phyloP scores from a whole-genome alignment of 768 basidiomycete genomes.

The Coprinopsis strossmayeri region DNA sequence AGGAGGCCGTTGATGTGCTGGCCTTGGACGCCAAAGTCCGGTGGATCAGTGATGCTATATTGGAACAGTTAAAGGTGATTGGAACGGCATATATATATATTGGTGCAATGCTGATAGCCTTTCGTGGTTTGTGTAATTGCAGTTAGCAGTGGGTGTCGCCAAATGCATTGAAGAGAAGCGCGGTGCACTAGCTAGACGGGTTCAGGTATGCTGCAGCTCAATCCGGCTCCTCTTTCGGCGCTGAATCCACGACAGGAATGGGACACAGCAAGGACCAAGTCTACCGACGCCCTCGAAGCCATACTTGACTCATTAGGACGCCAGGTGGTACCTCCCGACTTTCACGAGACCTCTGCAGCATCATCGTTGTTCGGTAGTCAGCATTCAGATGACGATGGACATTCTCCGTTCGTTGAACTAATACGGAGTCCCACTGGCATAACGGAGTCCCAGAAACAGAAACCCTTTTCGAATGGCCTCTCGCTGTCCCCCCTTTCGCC shows the following conservation, averaged over 20 bases:
- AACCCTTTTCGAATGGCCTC: slow-evolving; percentile 8
- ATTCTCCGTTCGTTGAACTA: no score
- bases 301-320: slow-evolving; percentile 67
- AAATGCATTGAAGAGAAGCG: slow-evolving; percentile 73
- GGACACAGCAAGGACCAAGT: slow-evolving; percentile 58
- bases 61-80: slow-evolving; percentile 68
- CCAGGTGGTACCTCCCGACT: slow-evolving; percentile 72
- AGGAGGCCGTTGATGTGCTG: slow-evolving; percentile 62
- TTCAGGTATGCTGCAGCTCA: slow-evolving; percentile 36
- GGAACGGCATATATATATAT: slow-evolving; percentile 9
- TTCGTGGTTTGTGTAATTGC: slow-evolving; percentile 1
- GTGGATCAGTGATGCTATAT: slow-evolving; percentile 69
- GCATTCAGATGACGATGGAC: slow-evolving; percentile 40
- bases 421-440: no score
- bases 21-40: slow-evolving; percentile 74
- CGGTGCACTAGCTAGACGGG: slow-evolving; percentile 48
- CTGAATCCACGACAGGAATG: slow-evolving; percentile 57
- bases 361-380: slow-evolving; percentile 82
- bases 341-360: slow-evolving; percentile 59
- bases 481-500: slow-evolving; percentile 24
- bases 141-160: slow-evolving; percentile 71
- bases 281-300: slow-evolving; percentile 55
- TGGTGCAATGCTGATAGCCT: neutral
- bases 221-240: neutral
- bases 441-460: no score